Evolutionary conservation across 1,284 basidiomycete genomes (phyloP).

Genomic region (Amylostereum chailletii): DNA sequence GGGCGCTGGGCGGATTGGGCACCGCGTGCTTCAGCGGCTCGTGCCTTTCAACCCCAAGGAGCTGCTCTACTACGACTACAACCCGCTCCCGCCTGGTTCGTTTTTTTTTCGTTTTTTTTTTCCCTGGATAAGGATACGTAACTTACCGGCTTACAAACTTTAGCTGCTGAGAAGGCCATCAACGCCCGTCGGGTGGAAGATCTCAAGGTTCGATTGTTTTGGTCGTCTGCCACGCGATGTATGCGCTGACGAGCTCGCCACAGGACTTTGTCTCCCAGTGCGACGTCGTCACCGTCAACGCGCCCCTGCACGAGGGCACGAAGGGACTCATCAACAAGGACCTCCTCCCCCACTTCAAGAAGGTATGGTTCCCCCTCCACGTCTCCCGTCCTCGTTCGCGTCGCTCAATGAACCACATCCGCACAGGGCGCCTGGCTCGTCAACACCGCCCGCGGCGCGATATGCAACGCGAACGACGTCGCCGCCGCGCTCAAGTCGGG

Average conservation of each 20-base stretch:
- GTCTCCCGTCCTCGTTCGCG: no score
- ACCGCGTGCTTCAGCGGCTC: slow-evolving; percentile 86
- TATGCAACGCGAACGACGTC: slow-evolving; percentile 79
- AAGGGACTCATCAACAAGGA: slow-evolving; percentile 76
- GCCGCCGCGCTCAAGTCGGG: slow-evolving; percentile 73
- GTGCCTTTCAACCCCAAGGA: slow-evolving; percentile 86
- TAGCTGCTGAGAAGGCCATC: slow-evolving; percentile 63
- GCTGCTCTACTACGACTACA: slow-evolving; percentile 89
- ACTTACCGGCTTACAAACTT: no score
- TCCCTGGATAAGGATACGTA: no score
- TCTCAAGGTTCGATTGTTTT: no score
- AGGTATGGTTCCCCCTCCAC: no score
- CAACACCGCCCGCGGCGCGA: slow-evolving; percentile 92
- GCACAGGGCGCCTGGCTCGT: slow-evolving; percentile 81
- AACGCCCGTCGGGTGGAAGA: slow-evolving; percentile 72
- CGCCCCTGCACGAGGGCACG: slow-evolving; percentile 86
- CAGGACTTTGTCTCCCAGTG: no score
- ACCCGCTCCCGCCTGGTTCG: slow-evolving; percentile 21
- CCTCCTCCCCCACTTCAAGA: slow-evolving; percentile 85
- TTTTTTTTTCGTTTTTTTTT: no score
- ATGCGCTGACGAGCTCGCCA: no score
- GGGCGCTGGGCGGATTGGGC: slow-evolving; percentile 83
- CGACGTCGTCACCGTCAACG: slow-evolving; percentile 88
- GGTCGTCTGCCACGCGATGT: no score
- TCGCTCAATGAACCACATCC: no score